Evolutionary conservation across 495 filamentous ascomycete genomes (phyloP), one percentile per base, ranked within the genome.

Genomic region (Penicillium crystallinum): DNA sequence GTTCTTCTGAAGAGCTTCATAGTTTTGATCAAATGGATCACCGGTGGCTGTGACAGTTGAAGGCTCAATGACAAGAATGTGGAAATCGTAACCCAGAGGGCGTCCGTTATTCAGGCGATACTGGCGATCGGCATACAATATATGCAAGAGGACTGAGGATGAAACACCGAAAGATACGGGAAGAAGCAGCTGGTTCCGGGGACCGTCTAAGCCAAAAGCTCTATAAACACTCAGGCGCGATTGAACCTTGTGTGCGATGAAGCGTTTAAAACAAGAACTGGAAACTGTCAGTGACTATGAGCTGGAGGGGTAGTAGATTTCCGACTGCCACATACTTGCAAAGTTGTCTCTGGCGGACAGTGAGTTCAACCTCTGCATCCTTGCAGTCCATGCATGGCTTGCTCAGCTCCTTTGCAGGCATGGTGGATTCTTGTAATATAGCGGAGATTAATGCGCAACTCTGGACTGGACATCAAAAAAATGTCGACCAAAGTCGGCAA

Each of bases 121-220:
- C 53, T 81, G 70, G 31, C 90, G 67, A 59, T 90, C 88, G 34
- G 76, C 61, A 59, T 87, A 78, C 15, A 97, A 71, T 15, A 97
- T 75, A 61, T 91, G 80, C 25, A 97, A 68, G 19, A 98, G 72
- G 7, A 80, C 76, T n/a, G 84, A 77, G 0, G 92, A 97, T 8
- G 87, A 93, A 3, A 88, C 74, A 0, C 95, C 93, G 54, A 90
- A 83, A 1, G 91, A 96, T 4, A 96, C 59, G 1, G 90, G 88
- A 12, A 97, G 69, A 2, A 96, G 74, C 22, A 95, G 75, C 43
- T 75, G 80, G 42, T 76, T 70, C 29, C 67, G 42, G 37, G 66
- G 60, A 38, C 65, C 58, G 41, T 56, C 55, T 61, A 42, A 57
- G 72, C 64, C 60, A 76, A 67, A 83, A 86, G 38, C 71, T 74